A percentile compares a stretch with the other conserved stretches of the same genome.
These are phyloP conservation scores for Vigna mungo DNA, from an alignment of 306 rosid species.

Conservation along the genomic window DNA sequence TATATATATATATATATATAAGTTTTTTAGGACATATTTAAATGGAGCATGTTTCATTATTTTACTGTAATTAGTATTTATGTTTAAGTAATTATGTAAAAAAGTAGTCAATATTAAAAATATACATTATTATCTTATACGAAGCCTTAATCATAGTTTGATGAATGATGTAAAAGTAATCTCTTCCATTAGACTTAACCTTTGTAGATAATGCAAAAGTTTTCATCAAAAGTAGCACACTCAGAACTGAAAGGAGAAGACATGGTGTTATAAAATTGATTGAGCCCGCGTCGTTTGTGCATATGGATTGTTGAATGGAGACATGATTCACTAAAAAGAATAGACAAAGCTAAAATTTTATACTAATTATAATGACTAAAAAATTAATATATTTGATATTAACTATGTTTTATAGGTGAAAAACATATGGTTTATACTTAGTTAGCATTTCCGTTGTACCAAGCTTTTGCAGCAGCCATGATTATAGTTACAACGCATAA, in stretches of 20 bases:
- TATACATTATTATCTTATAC: too few species aligned
- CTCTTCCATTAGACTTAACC: too few species aligned
- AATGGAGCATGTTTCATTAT: background rate
- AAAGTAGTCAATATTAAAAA: too few species aligned
- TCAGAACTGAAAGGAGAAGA: background rate
- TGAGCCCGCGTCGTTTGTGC: conserved; percentile 19
- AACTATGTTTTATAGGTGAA: conserved; percentile 10
- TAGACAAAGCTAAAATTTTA: background rate
- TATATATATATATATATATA: too few species aligned
- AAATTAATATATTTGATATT: conserved; percentile 29
- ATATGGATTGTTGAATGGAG: conserved; percentile 14
- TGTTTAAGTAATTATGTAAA: too few species aligned
- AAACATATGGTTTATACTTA: conserved; percentile 8
- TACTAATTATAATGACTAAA: conserved; percentile 4
- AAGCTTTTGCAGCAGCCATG: conserved; percentile 48
- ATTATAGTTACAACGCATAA: conserved; percentile 29
- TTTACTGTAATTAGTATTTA: background rate
- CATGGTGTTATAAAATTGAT: background rate
- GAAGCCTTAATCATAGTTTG: too few species aligned
- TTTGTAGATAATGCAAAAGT: background rate
- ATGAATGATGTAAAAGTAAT: too few species aligned
- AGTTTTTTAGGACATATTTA: too few species aligned
- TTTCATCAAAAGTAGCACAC: background rate
- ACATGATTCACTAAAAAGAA: conserved; percentile 31
- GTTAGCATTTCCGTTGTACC: conserved; percentile 33